Conservation (phyloP, 225 moss, liverwort and hornwort genomes). For the Polytrichum commune region DNA sequence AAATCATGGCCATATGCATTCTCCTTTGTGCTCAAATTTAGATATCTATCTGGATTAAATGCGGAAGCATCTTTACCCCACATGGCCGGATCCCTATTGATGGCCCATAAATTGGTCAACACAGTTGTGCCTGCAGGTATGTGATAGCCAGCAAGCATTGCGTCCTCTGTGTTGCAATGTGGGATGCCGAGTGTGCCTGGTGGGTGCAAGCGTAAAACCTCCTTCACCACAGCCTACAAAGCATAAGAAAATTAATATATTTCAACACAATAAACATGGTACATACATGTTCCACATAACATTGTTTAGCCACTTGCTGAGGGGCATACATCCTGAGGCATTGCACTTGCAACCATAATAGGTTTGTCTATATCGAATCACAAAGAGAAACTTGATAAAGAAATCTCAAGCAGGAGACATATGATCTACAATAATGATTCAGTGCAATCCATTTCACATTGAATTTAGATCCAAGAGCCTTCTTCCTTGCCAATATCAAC, state of each 20-base stretch:
- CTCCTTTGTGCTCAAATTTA: background rate
- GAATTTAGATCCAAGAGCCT: too few species aligned
- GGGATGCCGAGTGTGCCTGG: background rate
- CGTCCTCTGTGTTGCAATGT: constrained; percentile 11
- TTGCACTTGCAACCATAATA: too few species aligned
- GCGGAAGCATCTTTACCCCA: constrained; percentile 26
- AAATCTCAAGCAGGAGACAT: too few species aligned
- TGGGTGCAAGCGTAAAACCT: background rate
- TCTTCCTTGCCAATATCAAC: too few species aligned
- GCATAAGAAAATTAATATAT: background rate
- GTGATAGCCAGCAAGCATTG: constrained; percentile 20
- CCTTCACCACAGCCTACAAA: background rate
- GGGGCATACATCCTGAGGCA: too few species aligned
- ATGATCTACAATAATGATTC: too few species aligned
- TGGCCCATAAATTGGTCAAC: constrained; percentile 32
- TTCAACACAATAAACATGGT: too few species aligned
- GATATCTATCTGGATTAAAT: constrained; percentile 31
- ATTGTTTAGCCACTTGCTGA: too few species aligned
- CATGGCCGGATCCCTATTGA: constrained; percentile 29
- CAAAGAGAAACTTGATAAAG: too few species aligned
- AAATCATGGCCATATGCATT: constrained; percentile 6
- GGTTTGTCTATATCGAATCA: too few species aligned
- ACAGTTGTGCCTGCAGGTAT: constrained; percentile 35
- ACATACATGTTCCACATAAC: too few species aligned
- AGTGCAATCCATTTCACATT: too few species aligned